Evolutionary conservation across 73 alveolate genomes (phyloP).

Genomic region (Blepharisma stoltei): DNA sequence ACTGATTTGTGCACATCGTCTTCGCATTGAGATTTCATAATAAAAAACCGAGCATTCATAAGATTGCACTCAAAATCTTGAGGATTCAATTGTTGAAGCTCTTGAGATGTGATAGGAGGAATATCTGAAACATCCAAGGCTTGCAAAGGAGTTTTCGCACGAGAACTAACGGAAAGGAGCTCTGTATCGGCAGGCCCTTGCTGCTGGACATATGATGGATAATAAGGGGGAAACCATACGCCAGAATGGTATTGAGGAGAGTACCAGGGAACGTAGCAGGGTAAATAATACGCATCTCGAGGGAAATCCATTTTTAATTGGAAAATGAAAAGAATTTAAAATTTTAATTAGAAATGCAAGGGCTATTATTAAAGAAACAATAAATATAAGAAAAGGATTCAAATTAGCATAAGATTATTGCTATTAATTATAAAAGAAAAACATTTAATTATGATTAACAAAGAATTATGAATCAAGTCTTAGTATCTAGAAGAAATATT

Average conservation of each 20-base stretch:
- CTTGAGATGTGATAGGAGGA: slow-evolving; percentile 14
- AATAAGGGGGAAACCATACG: neutral
- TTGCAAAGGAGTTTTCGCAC: slow-evolving; percentile 28
- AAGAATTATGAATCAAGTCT: too few species aligned
- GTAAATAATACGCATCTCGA: too few species aligned
- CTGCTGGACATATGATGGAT: neutral
- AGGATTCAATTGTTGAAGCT: slow-evolving; percentile 15
- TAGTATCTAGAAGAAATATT: too few species aligned
- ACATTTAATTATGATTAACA: too few species aligned
- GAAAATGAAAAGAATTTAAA: too few species aligned
- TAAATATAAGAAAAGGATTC: too few species aligned
- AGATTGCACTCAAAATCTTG: neutral
- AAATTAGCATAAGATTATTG: too few species aligned
- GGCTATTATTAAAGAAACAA: too few species aligned
- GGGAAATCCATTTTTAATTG: too few species aligned
- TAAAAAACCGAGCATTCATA: slow-evolving; percentile 48
- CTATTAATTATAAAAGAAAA: too few species aligned
- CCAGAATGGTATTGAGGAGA: slow-evolving; percentile 19
- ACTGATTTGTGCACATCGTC: slow-evolving; percentile 71
- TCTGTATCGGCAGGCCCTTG: slow-evolving; percentile 2
- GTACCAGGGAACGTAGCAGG: slow-evolving; percentile 21
- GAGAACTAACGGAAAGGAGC: neutral
- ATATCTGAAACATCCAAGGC: neutral
- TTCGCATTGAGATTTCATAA: slow-evolving; percentile 56
- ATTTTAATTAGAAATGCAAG: too few species aligned